phyloP scores from a whole-genome alignment of 257 asterid species.

The Salvia splendens region DNA sequence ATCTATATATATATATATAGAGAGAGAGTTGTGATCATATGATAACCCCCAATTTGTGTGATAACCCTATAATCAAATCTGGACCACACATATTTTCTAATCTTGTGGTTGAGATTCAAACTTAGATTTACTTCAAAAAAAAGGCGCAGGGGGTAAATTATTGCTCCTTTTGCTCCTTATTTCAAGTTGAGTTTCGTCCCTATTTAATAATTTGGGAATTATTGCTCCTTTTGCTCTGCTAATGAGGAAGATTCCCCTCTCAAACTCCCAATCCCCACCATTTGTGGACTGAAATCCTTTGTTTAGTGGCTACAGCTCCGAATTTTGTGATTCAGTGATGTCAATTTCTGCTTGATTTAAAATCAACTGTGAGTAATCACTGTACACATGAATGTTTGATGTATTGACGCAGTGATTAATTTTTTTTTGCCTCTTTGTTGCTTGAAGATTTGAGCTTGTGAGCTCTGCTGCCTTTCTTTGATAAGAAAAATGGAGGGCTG shows the following conservation, averaged over 20 bases:
- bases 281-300: not conserved
- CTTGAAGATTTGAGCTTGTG: constrained; percentile 19
- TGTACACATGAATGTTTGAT: constrained; percentile 21
- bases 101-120: too few relatives aligned
- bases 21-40: too few relatives aligned
- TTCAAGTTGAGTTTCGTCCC: constrained; percentile 16
- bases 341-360: not conserved
- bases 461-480: not conserved
- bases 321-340: constrained; percentile 2
- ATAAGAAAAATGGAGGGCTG: constrained; percentile 21
- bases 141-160: too few relatives aligned
- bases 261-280: not conserved
- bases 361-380: not conserved
- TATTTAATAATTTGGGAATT: constrained; percentile 1
- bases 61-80: too few relatives aligned
- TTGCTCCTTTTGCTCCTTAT: too few relatives aligned
- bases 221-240: constrained; percentile 16
- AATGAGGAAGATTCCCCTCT: constrained; percentile 15
- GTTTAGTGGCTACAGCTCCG: constrained; percentile 14
- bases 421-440: too few relatives aligned
- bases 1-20: too few relatives aligned
- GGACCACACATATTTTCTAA: too few relatives aligned
- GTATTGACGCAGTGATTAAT: not conserved
- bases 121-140: too few relatives aligned
- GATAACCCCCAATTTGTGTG: too few relatives aligned